These are phyloP conservation scores for Evernia prunastri DNA, from an alignment of 495 filamentous ascomycete species.

Conservation along the genomic window DNA sequence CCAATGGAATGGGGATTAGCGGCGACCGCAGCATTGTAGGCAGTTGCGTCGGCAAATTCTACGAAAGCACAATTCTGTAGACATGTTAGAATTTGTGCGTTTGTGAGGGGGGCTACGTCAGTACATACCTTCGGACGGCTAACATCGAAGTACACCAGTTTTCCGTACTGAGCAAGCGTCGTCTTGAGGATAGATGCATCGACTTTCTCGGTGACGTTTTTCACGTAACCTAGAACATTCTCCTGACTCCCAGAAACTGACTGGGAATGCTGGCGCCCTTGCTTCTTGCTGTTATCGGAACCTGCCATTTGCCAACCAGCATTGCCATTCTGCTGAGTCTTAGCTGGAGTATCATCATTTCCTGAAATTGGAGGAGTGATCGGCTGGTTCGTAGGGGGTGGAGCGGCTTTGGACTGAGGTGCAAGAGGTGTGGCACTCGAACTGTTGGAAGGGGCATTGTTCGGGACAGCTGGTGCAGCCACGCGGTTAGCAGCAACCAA, in stretches of 20 bases:
- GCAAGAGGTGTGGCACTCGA: constrained; percentile 37
- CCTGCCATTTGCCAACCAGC: constrained; percentile 78
- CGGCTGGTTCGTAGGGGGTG: constrained; percentile 33
- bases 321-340: constrained; percentile 41
- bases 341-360: constrained; percentile 41
- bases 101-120: neutral
- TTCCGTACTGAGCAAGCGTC: constrained; percentile 64
- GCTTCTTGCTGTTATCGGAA: constrained; percentile 68
- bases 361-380: constrained; percentile 30
- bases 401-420: constrained; percentile 38
- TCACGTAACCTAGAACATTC: constrained; percentile 75
- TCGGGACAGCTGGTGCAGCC: constrained; percentile 36
- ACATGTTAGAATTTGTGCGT: neutral
- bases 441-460: constrained; percentile 35
- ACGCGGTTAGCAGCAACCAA: constrained; percentile 52
- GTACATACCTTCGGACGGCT: constrained; percentile 75
- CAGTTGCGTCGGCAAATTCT: constrained; percentile 74
- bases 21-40: constrained; percentile 70
- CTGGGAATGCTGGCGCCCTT: constrained; percentile 53
- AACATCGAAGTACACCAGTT: constrained; percentile 81
- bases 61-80: constrained; percentile 90
- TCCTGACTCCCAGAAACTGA: constrained; percentile 52
- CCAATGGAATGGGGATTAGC: constrained; percentile 83
- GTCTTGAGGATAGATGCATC: constrained; percentile 58
- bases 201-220: constrained; percentile 86